phyloP scores from a whole-genome alignment of 1,284 basidiomycete species.

The Coniferiporia sulphurascens region DNA sequence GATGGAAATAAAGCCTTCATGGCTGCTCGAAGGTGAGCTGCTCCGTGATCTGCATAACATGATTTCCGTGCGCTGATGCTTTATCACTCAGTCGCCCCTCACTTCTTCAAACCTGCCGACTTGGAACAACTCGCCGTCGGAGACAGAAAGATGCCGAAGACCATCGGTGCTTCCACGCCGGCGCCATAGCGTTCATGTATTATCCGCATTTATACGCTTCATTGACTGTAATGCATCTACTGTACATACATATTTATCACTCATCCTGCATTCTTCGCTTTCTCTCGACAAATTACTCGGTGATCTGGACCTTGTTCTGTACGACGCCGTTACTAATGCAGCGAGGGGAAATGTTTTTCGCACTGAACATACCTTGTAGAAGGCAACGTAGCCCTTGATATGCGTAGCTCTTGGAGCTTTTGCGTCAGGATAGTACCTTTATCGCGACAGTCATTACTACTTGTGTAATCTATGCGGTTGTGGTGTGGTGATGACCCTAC shows the following conservation, averaged over 20 bases:
- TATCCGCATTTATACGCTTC: no score
- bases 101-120: conserved; percentile 89
- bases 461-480: neutral
- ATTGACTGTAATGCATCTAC: neutral
- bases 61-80: conserved; percentile 9
- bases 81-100: conserved; percentile 72
- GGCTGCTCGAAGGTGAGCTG: conserved; percentile 83
- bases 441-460: neutral
- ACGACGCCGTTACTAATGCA: neutral
- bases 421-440: conserved; percentile 58
- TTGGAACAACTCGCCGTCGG: conserved; percentile 78
- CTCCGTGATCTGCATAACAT: neutral
- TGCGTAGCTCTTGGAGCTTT: conserved; percentile 42
- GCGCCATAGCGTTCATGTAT: neutral
- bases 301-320: conserved; percentile 26
- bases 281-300: conserved; percentile 1
- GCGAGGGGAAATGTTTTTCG: neutral
- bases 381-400: conserved; percentile 58
- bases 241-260: neutral
- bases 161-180: conserved; percentile 32
- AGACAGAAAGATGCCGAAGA: conserved; percentile 90
- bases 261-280: neutral
- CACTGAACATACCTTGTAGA: conserved; percentile 51
- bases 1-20: conserved; percentile 95
- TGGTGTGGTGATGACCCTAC: conserved; percentile 29